Evolutionary conservation across 495 filamentous ascomycete species (phyloP).

Genomic region (Margaritispora aquatica): DNA sequence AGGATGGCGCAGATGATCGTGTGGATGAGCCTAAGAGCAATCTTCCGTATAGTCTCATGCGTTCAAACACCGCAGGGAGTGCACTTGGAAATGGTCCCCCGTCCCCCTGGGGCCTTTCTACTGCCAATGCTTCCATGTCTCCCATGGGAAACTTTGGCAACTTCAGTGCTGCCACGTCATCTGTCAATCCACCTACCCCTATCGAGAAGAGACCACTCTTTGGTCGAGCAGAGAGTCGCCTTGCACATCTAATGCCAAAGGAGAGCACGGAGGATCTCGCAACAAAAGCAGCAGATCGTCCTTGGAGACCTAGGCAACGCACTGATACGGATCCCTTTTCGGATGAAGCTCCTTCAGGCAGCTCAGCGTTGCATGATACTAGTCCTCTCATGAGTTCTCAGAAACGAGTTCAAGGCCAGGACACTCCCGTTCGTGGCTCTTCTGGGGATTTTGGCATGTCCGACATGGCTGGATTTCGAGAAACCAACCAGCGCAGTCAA

Average conservation of each 20-base stretch:
- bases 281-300: slow-evolving; percentile 29
- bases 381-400: slow-evolving; percentile 39
- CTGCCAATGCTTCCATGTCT: slow-evolving; percentile 52
- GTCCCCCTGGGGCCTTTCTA: slow-evolving; percentile 63
- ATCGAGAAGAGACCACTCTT: slow-evolving; percentile 65
- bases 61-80: slow-evolving; percentile 57
- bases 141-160: slow-evolving; percentile 84
- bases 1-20: slow-evolving; percentile 44
- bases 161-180: slow-evolving; percentile 50
- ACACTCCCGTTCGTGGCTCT: slow-evolving; percentile 53
- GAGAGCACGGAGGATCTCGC: slow-evolving; percentile 60
- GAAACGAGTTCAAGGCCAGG: slow-evolving; percentile 35
- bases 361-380: slow-evolving; percentile 75
- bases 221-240: slow-evolving; percentile 70
- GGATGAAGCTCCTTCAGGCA: slow-evolving; percentile 56
- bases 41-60: slow-evolving; percentile 58
- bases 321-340: slow-evolving; percentile 82
- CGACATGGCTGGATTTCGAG: slow-evolving; percentile 61
- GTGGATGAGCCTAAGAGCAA: slow-evolving; percentile 42
- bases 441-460: slow-evolving; percentile 74
- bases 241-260: slow-evolving; percentile 77
- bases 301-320: slow-evolving; percentile 48
- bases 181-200: slow-evolving; percentile 38
- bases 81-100: slow-evolving; percentile 28
- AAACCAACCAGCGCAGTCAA: slow-evolving; percentile 26